Base-by-base conservation (phyloP, 495 filamentous ascomycete species). In the Apodospora peruviana region DNA sequence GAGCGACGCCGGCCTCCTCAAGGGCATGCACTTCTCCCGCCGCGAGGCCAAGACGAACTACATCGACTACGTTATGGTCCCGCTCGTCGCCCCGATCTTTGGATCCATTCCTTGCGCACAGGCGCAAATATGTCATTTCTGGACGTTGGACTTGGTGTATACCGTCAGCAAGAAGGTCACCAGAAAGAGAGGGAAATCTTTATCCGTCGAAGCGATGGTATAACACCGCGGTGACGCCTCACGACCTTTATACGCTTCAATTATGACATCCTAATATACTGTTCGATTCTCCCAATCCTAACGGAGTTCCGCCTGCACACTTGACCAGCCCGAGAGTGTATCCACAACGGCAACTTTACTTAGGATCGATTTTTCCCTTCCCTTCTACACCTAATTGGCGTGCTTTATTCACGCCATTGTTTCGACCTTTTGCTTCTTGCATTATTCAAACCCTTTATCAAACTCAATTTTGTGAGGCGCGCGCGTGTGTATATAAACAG, bases 91-190 rank as follows among this genome's bases (percentile, higher is more conserved):
- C 20, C 78, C 78, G 2, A 47, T 84, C 3, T 86, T 77, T 51
- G 83, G 83, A 18, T 72, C 78, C 3, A 73, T 86, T 8, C 83
- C 83, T 0, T 76, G 76, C 9, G 66, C 77, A 4, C 78, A 85
- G 25, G 83, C 83, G 1, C 78, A 83, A 38, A 60, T 86, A 42
- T 76, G 70, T 47, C 83, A 87, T 57, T 82, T 87, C 58, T 85
- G 79, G 73, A 85, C 82, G 0, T 61, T 83, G 27, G 71, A 81
- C 43, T 51, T 87, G 48, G 79, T 81, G 17, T 87, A 86, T 64
- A 73, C 76, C 3, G 82, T 86, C 48, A 84, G 79, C 60, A 80
- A 81, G 67, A 87, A 86, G 61, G 73, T 72, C 2, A 73, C 70
- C 5, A 62, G 73, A 45, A 61, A 25, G 58, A 57, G 72, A 47